phyloP scores from a whole-genome alignment of 768 basidiomycete species.

The Inosperma sp. region DNA sequence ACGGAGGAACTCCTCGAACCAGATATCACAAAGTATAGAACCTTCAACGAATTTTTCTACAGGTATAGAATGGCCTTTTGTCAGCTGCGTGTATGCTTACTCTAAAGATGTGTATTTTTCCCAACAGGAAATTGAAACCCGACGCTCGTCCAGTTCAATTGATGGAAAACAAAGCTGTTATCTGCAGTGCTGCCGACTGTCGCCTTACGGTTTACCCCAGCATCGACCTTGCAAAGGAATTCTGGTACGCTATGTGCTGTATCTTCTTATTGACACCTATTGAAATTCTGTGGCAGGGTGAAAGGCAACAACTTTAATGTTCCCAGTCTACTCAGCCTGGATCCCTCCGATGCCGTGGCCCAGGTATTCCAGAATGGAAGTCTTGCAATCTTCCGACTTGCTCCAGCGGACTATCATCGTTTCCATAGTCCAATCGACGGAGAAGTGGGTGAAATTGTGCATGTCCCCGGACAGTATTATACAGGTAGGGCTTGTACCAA shows the following conservation, averaged over 20 bases:
- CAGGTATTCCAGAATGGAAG: conserved; percentile 40
- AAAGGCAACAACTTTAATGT: conserved; percentile 72
- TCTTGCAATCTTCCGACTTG: conserved; percentile 69
- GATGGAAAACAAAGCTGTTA: conserved; percentile 43
- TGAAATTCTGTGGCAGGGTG: conserved; percentile 36
- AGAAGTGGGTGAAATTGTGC: conserved; percentile 38
- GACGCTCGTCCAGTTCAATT: conserved; percentile 59
- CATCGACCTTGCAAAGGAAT: conserved; percentile 53
- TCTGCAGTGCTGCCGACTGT: conserved; percentile 70
- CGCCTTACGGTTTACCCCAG: conserved; percentile 65
- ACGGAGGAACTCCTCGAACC: conserved; percentile 58
- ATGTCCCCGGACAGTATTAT: conserved; percentile 57
- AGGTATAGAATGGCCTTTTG: conserved; percentile 28
- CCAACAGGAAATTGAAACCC: conserved; percentile 46
- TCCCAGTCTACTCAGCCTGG: conserved; percentile 49
- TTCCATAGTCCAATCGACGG: conserved; percentile 70
- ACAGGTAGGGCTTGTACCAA: conserved; percentile 38
- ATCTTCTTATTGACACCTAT: background rate
- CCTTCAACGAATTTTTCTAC: conserved; percentile 78
- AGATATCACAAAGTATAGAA: conserved; percentile 56
- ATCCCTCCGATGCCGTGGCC: conserved; percentile 38
- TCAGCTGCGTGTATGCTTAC: background rate
- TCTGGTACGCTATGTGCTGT: conserved; percentile 48
- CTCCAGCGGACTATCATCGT: conserved; percentile 78
- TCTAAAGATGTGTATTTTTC: background rate